phyloP scores from a whole-genome alignment of 2,329 filamentous ascomycete species.

The Apiospora phragmitis region DNA sequence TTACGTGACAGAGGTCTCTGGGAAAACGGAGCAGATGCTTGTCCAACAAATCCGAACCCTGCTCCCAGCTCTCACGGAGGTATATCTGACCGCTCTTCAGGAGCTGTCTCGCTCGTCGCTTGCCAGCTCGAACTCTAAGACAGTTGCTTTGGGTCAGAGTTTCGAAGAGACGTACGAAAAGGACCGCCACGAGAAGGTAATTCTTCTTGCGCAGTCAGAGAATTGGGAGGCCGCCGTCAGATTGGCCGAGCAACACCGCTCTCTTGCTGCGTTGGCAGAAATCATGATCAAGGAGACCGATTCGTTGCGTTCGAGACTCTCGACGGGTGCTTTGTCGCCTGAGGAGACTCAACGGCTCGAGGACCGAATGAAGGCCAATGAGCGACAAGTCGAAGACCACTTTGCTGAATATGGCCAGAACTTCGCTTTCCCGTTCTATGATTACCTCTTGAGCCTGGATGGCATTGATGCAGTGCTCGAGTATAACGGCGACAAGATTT shows the following conservation, averaged over 20 bases:
- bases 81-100: conserved; percentile 54
- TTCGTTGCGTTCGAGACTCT: conserved; percentile 36
- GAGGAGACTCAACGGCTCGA: conserved; percentile 40
- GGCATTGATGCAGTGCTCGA: conserved; percentile 69
- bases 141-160: conserved; percentile 42
- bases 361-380: conserved; percentile 45
- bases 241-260: conserved; percentile 59
- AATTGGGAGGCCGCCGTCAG: conserved; percentile 59
- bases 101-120: conserved; percentile 54
- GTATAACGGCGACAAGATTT: conserved; percentile 68
- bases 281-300: conserved; percentile 57
- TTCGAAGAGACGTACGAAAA: conserved; percentile 50
- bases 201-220: conserved; percentile 53
- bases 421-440: conserved; percentile 78
- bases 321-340: conserved; percentile 34
- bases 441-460: conserved; percentile 69
- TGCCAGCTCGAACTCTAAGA: conserved; percentile 44
- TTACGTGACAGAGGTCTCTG: conserved; percentile 30
- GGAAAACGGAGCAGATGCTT: conserved; percentile 35
- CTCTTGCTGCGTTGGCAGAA: conserved; percentile 55
- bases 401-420: conserved; percentile 66
- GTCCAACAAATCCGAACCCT: conserved; percentile 48
- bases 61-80: conserved; percentile 53
- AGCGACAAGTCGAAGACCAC: conserved; percentile 47
- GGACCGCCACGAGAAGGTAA: conserved; percentile 53